Evolutionary conservation across 768 basidiomycete genomes (phyloP).

Genomic region (Mycena olivaceomarginata): DNA sequence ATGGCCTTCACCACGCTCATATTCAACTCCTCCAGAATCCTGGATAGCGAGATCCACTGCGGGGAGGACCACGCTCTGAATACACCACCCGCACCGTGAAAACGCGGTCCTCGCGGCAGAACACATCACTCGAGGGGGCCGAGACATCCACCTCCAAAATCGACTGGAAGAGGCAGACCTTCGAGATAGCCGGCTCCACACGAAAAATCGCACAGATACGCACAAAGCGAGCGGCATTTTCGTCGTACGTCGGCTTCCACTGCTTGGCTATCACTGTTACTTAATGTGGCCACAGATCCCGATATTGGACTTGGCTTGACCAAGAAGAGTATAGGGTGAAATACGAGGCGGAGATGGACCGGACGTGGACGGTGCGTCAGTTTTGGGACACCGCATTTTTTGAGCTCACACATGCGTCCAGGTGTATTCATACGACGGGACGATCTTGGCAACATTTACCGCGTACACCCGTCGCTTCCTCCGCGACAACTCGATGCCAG

Average conservation of each 20-base stretch:
- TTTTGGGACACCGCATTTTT: background rate
- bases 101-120: constrained; percentile 4
- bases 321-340: constrained; percentile 39
- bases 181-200: constrained; percentile 27
- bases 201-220: constrained; percentile 8
- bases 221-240: constrained; percentile 30
- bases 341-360: constrained; percentile 27
- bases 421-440: constrained; percentile 30
- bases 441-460: constrained; percentile 34
- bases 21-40: constrained; percentile 31
- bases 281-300: constrained; percentile 3
- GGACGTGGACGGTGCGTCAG: constrained; percentile 37
- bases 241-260: constrained; percentile 20
- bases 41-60: constrained; percentile 13
- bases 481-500: constrained; percentile 18
- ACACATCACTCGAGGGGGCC: constrained; percentile 23
- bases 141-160: constrained; percentile 13
- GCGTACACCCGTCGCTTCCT: constrained; percentile 26
- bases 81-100: constrained; percentile 27
- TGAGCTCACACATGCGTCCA: background rate
- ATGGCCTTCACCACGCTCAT: constrained; percentile 30
- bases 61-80: background rate
- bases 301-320: constrained; percentile 41
- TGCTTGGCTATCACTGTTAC: too few relatives aligned
- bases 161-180: constrained; percentile 32